Base-by-base conservation (phyloP, 1,284 basidiomycete species). In the Irpex lacteus region DNA sequence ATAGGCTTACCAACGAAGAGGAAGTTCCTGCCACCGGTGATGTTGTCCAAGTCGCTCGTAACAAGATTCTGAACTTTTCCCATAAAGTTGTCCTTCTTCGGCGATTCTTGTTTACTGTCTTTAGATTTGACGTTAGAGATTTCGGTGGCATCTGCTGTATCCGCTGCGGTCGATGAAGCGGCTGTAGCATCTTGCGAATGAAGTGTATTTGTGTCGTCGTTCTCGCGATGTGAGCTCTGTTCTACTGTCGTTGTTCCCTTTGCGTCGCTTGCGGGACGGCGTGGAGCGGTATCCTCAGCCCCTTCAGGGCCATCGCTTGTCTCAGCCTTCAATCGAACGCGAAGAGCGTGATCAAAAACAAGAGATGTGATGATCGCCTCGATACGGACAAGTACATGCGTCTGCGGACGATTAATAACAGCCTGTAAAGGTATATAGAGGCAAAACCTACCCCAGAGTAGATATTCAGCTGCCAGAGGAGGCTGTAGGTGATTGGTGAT, bases 281-380 rank as follows among this genome's bases (percentile, higher is more conserved):
- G 9, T 11, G 44, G n/a, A 37, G 15, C 59, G 8, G 60, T 70
- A 3, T 70, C 70, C 2, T 59, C 57, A 9, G 55, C 65, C 15
- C 62, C 62, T 13, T 65, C 63, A 21, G 63, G 59, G 2, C 52
- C 61, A 13, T 73, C 71, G 1, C 70, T 60, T 0, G 75, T 73
- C 67, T 85, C 82, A 2, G 84, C 81, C 68, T 86, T 86, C 75
- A 91, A 81, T 18, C 90, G 82, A 50, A 91, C 85, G 47, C 89
- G 82, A 3, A 91, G 77, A 1, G 88, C 79, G 68, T 91, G 90
- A 64, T 90, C 87, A 70, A 91, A 90, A 5, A 92, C 75, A 3
- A 91, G 80, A 67, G 91, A 84, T 0, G 89, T 90, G 60, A 92
- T 77, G 60, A 93, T 81, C 2, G 82, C 81, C 72, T 92, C 87